Percentiles rank a stretch among this genome's conserved stretches.
Evolutionary conservation across 1,284 basidiomycete species (phyloP).

Genomic region (Moesziomyces sp.): DNA sequence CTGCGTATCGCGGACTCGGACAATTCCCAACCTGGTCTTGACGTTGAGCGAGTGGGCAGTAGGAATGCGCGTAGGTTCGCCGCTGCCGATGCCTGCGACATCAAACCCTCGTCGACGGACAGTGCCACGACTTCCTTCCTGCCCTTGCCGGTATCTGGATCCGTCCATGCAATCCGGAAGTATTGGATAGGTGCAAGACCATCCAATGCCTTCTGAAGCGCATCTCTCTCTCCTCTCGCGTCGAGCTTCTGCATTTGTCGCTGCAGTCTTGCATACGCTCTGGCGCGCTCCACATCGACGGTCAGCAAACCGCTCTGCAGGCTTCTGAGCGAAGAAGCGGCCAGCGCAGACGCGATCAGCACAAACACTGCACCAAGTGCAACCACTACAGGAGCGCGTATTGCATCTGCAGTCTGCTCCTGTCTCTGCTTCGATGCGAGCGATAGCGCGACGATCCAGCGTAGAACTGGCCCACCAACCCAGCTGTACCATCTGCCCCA

Average conservation of each 20-base stretch:
- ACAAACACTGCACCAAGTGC: conserved; percentile 15
- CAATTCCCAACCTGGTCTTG: conserved; percentile 7
- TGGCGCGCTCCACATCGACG: conserved; percentile 29
- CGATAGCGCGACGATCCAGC: conserved; percentile 23
- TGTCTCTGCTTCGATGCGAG: conserved; percentile 5
- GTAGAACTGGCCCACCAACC: conserved; percentile 33
- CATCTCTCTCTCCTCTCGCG: neutral
- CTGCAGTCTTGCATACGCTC: conserved; percentile 9
- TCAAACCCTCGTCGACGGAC: conserved; percentile 12
- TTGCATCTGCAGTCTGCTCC: neutral
- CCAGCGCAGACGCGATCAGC: conserved; percentile 19
- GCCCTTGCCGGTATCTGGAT: neutral
- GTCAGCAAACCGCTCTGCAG: conserved; percentile 16
- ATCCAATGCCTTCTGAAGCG: conserved; percentile 11
- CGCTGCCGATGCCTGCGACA: conserved; percentile 15
- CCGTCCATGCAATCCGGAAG: conserved; percentile 13
- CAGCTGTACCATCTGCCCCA: conserved; percentile 36
- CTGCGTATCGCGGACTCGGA: conserved; percentile 15
- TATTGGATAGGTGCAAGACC: conserved; percentile 12
- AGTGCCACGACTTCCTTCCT: conserved; percentile 7
- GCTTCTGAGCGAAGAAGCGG: conserved; percentile 10
- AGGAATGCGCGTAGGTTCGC: conserved; percentile 12
- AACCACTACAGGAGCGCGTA: conserved; percentile 8
- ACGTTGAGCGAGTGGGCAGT: neutral
- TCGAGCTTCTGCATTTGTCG: neutral